Percentiles rank a stretch among this genome's conserved stretches.
These are phyloP conservation scores for Silene vulgaris DNA, from an alignment of 179 eudicot genomes.

Conservation along the genomic window DNA sequence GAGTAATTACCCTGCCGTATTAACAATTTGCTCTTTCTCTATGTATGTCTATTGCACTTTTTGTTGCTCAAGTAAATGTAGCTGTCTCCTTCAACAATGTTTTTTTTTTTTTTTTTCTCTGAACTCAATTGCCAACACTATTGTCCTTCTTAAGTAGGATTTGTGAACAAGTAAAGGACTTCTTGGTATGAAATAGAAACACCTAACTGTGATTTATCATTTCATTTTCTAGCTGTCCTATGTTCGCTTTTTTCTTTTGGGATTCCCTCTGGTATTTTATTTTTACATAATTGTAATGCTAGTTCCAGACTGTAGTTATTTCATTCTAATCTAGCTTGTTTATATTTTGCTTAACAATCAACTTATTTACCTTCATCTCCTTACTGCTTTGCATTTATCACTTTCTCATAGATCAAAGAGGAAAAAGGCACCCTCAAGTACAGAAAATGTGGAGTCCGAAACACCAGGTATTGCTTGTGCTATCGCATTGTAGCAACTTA, in stretches of 20 bases:
- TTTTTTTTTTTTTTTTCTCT: not conserved
- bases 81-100: not conserved
- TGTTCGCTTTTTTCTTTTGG: not conserved
- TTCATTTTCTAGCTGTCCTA: not conserved
- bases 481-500: not conserved
- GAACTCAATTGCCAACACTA: not conserved
- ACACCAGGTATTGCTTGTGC: slow-evolving; percentile 42
- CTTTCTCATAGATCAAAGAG: slow-evolving; percentile 58
- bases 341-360: not conserved
- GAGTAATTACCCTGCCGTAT: not conserved
- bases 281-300: not conserved
- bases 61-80: too few species aligned
- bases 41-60: not conserved
- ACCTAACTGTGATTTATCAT: not conserved
- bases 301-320: not conserved
- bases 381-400: slow-evolving; percentile 3
- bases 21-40: not conserved
- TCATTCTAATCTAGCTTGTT: not conserved
- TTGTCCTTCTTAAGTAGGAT: not conserved
- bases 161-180: not conserved
- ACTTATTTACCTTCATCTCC: not conserved
- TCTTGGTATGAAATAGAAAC: not conserved
- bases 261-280: not conserved
- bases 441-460: slow-evolving; percentile 58
- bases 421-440: slow-evolving; percentile 55